A percentile compares a stretch with the other conserved stretches of the same genome.
Evolutionary conservation across 2,329 filamentous ascomycete genomes (phyloP).

Genomic region (Elsinoe batatas): DNA sequence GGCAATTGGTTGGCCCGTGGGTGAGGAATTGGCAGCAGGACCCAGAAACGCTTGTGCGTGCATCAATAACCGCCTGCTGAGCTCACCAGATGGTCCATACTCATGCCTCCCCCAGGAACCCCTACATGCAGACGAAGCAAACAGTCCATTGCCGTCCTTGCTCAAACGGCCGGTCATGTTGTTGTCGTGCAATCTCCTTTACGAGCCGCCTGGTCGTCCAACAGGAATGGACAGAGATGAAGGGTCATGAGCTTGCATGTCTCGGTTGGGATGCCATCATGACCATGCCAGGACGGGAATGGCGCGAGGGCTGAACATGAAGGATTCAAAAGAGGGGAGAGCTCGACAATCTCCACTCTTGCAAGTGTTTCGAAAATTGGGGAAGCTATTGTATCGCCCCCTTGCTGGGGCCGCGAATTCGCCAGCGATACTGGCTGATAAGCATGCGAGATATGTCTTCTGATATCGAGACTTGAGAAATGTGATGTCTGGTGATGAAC

Average conservation of each 20-base stretch:
- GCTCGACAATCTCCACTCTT: constrained; percentile 1
- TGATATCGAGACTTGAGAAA: neutral
- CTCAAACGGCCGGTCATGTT: constrained; percentile 2
- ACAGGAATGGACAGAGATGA: constrained; percentile 4
- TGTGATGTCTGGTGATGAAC: neutral
- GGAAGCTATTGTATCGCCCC: constrained; percentile 1
- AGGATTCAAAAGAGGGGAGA: neutral
- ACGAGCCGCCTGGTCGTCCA: neutral
- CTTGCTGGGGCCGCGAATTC: neutral
- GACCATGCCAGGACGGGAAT: constrained; percentile 7
- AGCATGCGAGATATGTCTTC: neutral
- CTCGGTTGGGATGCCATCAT: constrained; percentile 2
- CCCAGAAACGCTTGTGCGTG: constrained; percentile 6
- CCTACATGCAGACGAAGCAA: neutral
- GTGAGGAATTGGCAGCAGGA: neutral
- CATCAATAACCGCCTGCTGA: constrained; percentile 2
- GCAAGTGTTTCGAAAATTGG: constrained; percentile 9
- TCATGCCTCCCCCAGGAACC: neutral
- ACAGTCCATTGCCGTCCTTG: neutral
- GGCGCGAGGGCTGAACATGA: neutral
- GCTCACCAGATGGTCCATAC: constrained; percentile 5
- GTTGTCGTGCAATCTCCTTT: constrained; percentile 6
- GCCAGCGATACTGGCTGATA: neutral
- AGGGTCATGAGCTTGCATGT: constrained; percentile 10
- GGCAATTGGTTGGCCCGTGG: constrained; percentile 7